Base-by-base conservation (phyloP, 2,329 filamentous ascomycete genomes). In the Colletotrichum sp. region DNA sequence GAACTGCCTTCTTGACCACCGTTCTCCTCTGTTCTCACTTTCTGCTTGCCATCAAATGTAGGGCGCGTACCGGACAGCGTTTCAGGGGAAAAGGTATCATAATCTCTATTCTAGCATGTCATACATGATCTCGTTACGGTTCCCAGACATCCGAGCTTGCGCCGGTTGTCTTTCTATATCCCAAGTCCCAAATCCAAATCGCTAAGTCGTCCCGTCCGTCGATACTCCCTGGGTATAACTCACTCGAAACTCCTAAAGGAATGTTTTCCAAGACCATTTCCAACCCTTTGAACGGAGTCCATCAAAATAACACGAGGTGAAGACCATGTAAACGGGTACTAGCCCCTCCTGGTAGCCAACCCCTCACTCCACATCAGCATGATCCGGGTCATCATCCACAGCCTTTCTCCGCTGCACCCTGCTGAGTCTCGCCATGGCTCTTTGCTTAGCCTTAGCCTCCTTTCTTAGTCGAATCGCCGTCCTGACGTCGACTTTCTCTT, bases 381-480 rank as follows among this genome's bases (percentile, higher is more conserved):
- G 59, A 16, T 62, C 18, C 26, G 30, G 7, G 2, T 30, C 28
- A 4, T 69, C 71, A 3, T 55, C 57, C 10, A 30, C 24, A 12
- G 5, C 26, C 28, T 18, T 65, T 32, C 24, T 63, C 32, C 24
- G 21, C 59, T 62, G 49, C 65, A 32, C 28, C 64, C 52, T 44
- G 28, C 64, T 62, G 21, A 59, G 15, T 6, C 66, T 67, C 16
- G 32, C 52, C 75, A 59, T 63, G 18, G 80, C 81, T 57, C 82
- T 64, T 71, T 80, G 78, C 34, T 72, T 75, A 24, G 81, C 78
- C 79, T 82, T 85, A 28, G 78, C 78, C 59, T 85, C 80, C 76
- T 84, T 85, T 9, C 83, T 78, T 65, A 84, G 66, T 32, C 79
- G 78, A 8, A 83, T 77, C 1, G 82, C 83, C 9, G 80, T 77